Base-by-base conservation (phyloP, 106 monocot species). In the Chionographis japonica region DNA sequence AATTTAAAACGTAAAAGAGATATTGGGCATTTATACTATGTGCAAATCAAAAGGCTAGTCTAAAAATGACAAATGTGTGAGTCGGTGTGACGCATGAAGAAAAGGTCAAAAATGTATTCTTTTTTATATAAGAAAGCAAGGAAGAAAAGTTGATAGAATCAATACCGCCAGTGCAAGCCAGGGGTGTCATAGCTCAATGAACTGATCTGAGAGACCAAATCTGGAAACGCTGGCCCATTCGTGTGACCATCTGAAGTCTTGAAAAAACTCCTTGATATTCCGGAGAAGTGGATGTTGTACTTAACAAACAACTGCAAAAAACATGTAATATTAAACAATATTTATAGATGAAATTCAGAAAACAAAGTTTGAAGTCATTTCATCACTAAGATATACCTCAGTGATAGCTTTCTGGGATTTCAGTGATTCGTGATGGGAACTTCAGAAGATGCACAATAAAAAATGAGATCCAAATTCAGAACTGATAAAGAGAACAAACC, bases 401-500 rank as follows among this genome's bases (percentile, higher is more conserved):
- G 83, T 98, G 27, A 98, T 86, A 77, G 93, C 83, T 83, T 98
- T 98, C 69, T 98, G 98, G 58, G 77, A 82, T 77, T 98, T 98
- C 76, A 98, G 60, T 52, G 98, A 90, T 66, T 93, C 98, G 84
- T 93, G 93, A 77, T 98, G 98, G 20, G 93, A 93, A 65, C 97
- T 97, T 76, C 70, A 86, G 27, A 68, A 73, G 15, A 19, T 50
- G 74, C 52, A 68, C 0, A 36, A 14, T 12, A 35, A 40, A 27
- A 72, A 4, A 12, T 52, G 12, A 40, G 36, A 56, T 70, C 27
- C 19, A 70, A 70, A 62, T 27, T 49, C n/a, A 54, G 40, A 57
- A 35, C 13, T 70, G 36, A 61, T 52, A 16, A 15, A 50, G 46
- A 40, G 8, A 61, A 35, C 62, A 61, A 39, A 64, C 37, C 17